phyloP scores from a whole-genome alignment of 192 early-diverging fungal species.

The Coemansia sp. region DNA sequence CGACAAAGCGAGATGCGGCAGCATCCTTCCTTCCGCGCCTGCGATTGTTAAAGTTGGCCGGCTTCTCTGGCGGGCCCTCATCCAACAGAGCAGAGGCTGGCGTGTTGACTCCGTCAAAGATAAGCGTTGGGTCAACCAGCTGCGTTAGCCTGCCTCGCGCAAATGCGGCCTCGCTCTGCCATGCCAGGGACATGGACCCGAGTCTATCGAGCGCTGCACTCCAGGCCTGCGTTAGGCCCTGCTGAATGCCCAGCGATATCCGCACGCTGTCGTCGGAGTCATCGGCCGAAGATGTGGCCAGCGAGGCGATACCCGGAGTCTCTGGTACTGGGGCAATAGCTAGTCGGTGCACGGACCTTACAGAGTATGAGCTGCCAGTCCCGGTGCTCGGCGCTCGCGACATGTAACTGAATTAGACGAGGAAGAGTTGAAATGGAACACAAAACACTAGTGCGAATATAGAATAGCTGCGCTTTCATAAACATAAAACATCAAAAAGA shows the following conservation, averaged over 20 bases:
- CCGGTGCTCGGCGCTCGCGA: neutral
- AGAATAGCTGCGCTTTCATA: neutral
- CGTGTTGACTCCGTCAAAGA: conserved; percentile 29
- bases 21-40: neutral
- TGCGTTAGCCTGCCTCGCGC: neutral
- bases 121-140: conserved; percentile 16
- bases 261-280: conserved; percentile 35
- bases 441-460: neutral
- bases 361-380: neutral
- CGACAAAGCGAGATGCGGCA: neutral
- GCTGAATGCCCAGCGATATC: conserved; percentile 43
- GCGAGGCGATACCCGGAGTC: neutral
- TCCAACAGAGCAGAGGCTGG: neutral
- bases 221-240: conserved; percentile 33
- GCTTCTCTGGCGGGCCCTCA: neutral
- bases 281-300: neutral
- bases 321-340: neutral
- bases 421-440: too few species aligned
- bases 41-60: neutral
- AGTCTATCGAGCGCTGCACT: conserved; percentile 29
- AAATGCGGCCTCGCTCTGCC: conserved; percentile 26
- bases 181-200: conserved; percentile 43
- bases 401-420: too few species aligned
- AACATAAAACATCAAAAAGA: too few species aligned
- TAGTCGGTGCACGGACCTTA: neutral